Conservation (phyloP, 2,329 filamentous ascomycete genomes). For the Rutstroemia sp. region DNA sequence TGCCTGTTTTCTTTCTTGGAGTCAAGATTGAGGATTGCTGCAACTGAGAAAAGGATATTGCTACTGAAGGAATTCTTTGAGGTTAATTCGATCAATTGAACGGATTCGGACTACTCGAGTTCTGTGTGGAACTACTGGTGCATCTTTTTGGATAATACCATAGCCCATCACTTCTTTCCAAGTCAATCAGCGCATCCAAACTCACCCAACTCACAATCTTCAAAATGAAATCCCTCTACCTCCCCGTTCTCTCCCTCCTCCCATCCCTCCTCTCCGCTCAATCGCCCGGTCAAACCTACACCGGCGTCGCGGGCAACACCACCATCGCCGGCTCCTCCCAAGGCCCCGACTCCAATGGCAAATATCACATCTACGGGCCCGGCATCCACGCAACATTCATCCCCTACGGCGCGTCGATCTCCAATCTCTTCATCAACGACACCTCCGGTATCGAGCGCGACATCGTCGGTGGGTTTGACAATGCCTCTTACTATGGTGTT, state of each 20-base stretch:
- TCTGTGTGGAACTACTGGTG: too few species aligned
- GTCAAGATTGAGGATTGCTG: too few species aligned
- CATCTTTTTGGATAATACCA: too few species aligned
- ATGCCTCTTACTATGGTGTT: constrained; percentile 60
- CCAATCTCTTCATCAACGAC: constrained; percentile 65
- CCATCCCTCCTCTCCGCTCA: constrained; percentile 15
- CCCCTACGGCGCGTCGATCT: constrained; percentile 65
- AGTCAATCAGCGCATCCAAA: too few species aligned
- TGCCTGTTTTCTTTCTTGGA: too few species aligned
- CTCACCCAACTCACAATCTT: too few species aligned
- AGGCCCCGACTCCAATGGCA: constrained; percentile 49
- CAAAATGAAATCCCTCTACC: neutral
- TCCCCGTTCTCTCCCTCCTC: neutral
- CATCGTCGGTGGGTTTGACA: constrained; percentile 68
- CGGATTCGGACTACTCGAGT: too few species aligned
- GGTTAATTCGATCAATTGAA: too few species aligned
- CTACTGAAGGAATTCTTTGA: too few species aligned
- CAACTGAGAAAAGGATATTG: too few species aligned
- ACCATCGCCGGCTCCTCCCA: constrained; percentile 18
- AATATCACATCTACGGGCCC: constrained; percentile 64
- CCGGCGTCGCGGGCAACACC: constrained; percentile 21
- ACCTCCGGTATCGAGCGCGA: constrained; percentile 61
- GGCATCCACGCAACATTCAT: constrained; percentile 64
- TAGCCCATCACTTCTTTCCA: too few species aligned
- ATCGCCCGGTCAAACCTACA: constrained; percentile 16